A percentile compares a stretch with the other conserved stretches of the same genome.
These are phyloP conservation scores for Friedmanniomyces simplex DNA, from an alignment of 495 filamentous ascomycete genomes.

Conservation along the genomic window DNA sequence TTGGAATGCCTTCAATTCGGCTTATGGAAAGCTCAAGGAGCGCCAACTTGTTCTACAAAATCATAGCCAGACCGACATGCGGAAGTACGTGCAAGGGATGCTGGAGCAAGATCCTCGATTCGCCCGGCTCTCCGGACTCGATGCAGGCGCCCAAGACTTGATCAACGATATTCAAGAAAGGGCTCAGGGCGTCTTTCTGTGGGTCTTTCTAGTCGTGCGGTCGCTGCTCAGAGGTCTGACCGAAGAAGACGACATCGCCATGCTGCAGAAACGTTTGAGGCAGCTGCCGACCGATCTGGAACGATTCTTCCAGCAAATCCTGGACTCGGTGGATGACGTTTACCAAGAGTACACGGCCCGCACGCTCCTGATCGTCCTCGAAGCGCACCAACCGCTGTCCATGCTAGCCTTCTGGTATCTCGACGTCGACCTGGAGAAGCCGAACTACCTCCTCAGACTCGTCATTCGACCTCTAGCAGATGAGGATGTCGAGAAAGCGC, in stretches of 20 bases:
- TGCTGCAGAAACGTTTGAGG: slow-evolving; percentile 2
- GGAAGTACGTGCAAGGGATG: background rate
- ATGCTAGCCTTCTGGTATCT: slow-evolving; percentile 2
- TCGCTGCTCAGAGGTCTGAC: slow-evolving; percentile 17
- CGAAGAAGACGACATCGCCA: slow-evolving; percentile 11
- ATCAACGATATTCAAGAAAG: slow-evolving; percentile 13
- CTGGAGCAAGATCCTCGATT: background rate
- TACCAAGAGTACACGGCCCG: background rate
- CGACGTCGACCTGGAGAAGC: background rate
- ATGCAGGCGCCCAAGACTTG: background rate
- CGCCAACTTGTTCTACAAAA: background rate
- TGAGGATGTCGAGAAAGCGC: background rate
- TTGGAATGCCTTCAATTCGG: slow-evolving; percentile 12
- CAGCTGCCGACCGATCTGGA: background rate
- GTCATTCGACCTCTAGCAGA: background rate
- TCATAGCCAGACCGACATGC: slow-evolving; percentile 4
- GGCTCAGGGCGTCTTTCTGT: slow-evolving; percentile 27
- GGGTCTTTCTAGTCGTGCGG: slow-evolving; percentile 25
- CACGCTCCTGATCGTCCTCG: background rate
- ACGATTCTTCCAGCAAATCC: background rate
- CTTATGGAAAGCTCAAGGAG: background rate
- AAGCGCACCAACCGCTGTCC: background rate
- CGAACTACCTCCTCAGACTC: background rate
- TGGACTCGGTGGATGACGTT: slow-evolving; percentile 5
- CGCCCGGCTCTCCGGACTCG: background rate